phyloP scores from a whole-genome alignment of 148 eudicot species.

The Cornus suecica region DNA sequence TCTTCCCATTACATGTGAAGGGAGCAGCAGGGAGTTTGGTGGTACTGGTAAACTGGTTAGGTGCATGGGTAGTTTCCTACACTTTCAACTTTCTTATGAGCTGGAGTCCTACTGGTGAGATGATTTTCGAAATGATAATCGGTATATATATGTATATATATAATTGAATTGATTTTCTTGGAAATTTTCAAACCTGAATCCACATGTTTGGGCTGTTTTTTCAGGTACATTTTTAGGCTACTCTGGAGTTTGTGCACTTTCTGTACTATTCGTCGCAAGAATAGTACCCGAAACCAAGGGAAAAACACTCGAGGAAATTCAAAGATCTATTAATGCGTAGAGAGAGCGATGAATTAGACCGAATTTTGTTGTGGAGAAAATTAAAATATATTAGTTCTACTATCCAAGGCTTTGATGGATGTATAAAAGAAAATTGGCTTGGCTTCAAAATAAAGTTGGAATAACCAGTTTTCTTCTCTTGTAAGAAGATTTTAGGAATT shows the following conservation, averaged over 20 bases:
- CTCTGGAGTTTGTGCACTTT: constrained; percentile 42
- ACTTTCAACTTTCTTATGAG: constrained; percentile 80
- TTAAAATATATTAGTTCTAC: neutral
- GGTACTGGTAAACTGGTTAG: constrained; percentile 72
- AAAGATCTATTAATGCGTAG: constrained; percentile 40
- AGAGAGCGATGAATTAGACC: neutral
- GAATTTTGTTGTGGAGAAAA: neutral
- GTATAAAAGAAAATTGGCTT: too few relatives aligned
- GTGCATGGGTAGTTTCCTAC: constrained; percentile 84
- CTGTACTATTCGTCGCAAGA: constrained; percentile 57
- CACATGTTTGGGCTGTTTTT: neutral
- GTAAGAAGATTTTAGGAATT: too few relatives aligned
- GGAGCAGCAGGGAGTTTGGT: constrained; percentile 83
- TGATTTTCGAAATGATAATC: neutral
- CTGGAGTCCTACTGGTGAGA: constrained; percentile 70
- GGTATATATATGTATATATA: too few relatives aligned
- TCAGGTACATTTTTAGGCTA: constrained; percentile 68
- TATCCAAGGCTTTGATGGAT: neutral
- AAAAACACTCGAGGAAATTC: constrained; percentile 69
- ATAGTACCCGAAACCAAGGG: constrained; percentile 81
- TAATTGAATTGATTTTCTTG: neutral
- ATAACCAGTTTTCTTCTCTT: too few relatives aligned
- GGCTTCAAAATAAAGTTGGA: too few relatives aligned
- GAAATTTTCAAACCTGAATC: neutral
- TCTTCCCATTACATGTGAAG: constrained; percentile 78